These are phyloP conservation scores for Plasmopara viticola DNA, from an alignment of 352 stramenopile genomes.

Conservation along the genomic window DNA sequence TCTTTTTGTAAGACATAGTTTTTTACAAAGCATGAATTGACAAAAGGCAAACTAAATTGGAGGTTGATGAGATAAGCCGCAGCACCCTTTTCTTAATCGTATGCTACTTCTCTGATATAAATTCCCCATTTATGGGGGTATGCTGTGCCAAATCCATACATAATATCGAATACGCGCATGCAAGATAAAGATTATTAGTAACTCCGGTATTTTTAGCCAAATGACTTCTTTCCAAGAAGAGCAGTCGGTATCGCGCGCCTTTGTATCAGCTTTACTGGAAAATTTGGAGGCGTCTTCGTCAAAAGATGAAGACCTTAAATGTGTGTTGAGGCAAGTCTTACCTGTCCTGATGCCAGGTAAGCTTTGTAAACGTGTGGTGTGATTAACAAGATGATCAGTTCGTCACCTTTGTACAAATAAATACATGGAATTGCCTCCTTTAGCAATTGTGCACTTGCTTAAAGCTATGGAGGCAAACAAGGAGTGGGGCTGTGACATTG, in stretches of 20 bases:
- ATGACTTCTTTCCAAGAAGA: constrained; percentile 25
- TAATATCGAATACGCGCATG: too few species aligned
- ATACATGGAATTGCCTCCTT: not conserved
- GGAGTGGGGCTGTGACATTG: constrained; percentile 28
- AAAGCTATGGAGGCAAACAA: constrained; percentile 42
- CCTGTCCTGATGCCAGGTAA: constrained; percentile 51
- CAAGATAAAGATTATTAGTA: too few species aligned
- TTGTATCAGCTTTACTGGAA: constrained; percentile 35
- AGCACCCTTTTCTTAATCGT: too few species aligned
- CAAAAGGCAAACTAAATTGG: too few species aligned
- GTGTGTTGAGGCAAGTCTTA: constrained; percentile 48
- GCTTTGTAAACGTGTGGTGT: not conserved
- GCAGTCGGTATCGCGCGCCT: constrained; percentile 30
- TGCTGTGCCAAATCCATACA: too few species aligned
- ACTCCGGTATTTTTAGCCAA: not conserved
- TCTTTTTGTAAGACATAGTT: too few species aligned
- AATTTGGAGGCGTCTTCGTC: constrained; percentile 23
- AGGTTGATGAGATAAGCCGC: too few species aligned
- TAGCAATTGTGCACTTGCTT: constrained; percentile 50
- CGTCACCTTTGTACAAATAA: too few species aligned
- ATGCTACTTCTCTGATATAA: too few species aligned
- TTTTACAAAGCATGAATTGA: too few species aligned
- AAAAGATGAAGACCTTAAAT: constrained; percentile 36
- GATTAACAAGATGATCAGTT: not conserved
- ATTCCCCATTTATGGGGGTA: too few species aligned